Evolutionary conservation across 208 protist genomes (phyloP), one percentile per base, ranked within the genome.

Genomic region (Novymonas esmeraldas): DNA sequence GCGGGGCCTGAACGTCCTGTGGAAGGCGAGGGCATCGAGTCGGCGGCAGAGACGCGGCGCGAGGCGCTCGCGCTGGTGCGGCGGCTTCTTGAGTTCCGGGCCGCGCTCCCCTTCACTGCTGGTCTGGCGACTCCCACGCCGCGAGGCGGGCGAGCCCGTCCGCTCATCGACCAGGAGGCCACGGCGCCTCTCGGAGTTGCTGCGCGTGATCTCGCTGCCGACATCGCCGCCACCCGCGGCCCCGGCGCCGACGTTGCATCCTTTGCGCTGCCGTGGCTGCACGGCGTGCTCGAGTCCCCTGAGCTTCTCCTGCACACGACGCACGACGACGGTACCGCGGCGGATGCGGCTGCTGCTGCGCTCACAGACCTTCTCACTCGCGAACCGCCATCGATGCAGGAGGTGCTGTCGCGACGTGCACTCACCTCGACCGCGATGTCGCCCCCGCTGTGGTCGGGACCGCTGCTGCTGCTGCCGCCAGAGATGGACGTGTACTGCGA

Each of bases 281-380:
- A 14, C 11, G 62, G 56, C 11, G 70, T 76, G 26, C 56, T 76
- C 20, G 70, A 76, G 56, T 48, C 70, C 44, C 70, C 70, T 0
- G 56, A 34, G 20, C 22, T 76, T 26, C 44, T 52, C 33, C 46
- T 69, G 13, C n/a, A n/a, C n/a, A n/a, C n/a, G n/a, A n/a, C n/a
- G n/a, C n/a, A n/a, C n/a, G n/a, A n/a, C n/a, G n/a, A n/a, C n/a
- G n/a, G n/a, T n/a, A 44, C n/a, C 34, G 31, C 34, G 16, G 7
- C 18, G 36, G 34, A 29, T 13, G 29, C 22, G n/a, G 34, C 39
- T 7, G 22, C 34, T n/a, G 22, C 31, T 10, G 26, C 7, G 31
- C 54, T 59, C 16, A 44, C 54, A 20, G 31, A 29, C 6, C 36
- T 59, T 18, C 54, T 59, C n/a, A 22, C 34, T 16, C 20, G 54